Base-by-base conservation (phyloP, 352 stramenopile species). In the Pythium oligandrum region DNA sequence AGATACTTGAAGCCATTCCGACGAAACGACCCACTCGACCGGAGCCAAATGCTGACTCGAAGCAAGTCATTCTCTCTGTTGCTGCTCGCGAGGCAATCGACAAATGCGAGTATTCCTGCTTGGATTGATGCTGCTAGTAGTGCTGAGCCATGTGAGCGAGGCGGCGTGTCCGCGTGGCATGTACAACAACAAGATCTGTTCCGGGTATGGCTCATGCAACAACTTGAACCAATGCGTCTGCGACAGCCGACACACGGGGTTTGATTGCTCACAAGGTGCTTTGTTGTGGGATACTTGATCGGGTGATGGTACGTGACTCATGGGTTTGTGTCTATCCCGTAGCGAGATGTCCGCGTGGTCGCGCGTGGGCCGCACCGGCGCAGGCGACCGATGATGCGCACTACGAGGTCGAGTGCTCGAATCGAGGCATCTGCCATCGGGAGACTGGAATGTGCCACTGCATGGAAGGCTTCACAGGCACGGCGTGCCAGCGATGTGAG, bases 321-420 rank as follows among this genome's bases (percentile, higher is more conserved):
- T 48, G 9, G 17, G 6, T 48, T 7, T 30, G 38, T 42, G 38
- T 42, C 7, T 42, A 8, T 6, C n/a, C 17, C 71, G 10, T 9
- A 87, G 75, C 68, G 38, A 64, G 51, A 7, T 87, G 75, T 52
- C 75, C 78, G 2, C 17, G 71, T 10, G 78, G 78, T 2, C 55
- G 56, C n/a, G 78, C 78, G 46, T 89, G 78, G 78, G 75, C 71
- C 12, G 73, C 73, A 10, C 67, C 75, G 17, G 73, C 75, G n/a
- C 61, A 64, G 31, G 75, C 70, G 6, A 66, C 61, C 26, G 64
- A 86, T 12, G 63, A 79, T 36, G 79, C 79, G 6, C 79, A 90
- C 57, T 90, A 83, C 55, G 46, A 58, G 35, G 65, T 77, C 48
- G 78, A 93, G 60, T 94, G 83, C 56, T 92, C 80, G 0, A 91